A percentile compares a stretch with the other conserved stretches of the same genome.
Evolutionary conservation across 257 asterid genomes (phyloP).

Genomic region (Fraxinus americana): DNA sequence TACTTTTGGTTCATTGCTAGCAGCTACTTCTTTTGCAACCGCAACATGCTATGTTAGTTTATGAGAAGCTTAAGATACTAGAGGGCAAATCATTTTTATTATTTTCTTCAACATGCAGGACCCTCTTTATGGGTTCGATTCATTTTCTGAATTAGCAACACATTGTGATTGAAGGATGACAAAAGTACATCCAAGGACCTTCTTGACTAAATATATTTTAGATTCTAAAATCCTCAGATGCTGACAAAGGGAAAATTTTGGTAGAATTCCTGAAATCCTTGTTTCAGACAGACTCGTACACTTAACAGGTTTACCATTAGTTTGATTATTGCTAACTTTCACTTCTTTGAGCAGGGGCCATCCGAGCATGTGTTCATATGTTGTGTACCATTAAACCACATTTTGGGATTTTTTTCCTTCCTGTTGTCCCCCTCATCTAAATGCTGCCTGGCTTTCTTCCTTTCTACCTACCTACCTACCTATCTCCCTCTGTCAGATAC

Average conservation of each 20-base stretch:
- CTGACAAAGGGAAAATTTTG: too few species aligned
- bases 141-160: not conserved
- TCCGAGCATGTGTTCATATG: too few species aligned
- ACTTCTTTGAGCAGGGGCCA: too few species aligned
- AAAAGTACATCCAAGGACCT: not conserved
- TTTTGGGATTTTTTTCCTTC: not conserved
- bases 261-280: too few species aligned
- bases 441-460: not conserved
- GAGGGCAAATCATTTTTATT: not conserved
- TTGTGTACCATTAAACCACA: not conserved
- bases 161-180: not conserved
- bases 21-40: not conserved
- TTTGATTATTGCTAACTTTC: too few species aligned
- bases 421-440: not conserved
- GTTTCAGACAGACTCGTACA: too few species aligned
- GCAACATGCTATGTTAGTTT: not conserved
- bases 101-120: not conserved
- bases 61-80: not conserved
- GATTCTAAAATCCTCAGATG: too few species aligned
- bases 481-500: not conserved
- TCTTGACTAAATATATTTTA: not conserved
- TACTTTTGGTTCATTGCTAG: not conserved
- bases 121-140: not conserved
- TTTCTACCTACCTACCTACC: not conserved
- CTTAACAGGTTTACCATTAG: too few species aligned